A percentile compares a stretch with the other conserved stretches of the same genome.
phyloP scores from a whole-genome alignment of 2,329 filamentous ascomycete genomes.

The Acrodontium crateriforme region DNA sequence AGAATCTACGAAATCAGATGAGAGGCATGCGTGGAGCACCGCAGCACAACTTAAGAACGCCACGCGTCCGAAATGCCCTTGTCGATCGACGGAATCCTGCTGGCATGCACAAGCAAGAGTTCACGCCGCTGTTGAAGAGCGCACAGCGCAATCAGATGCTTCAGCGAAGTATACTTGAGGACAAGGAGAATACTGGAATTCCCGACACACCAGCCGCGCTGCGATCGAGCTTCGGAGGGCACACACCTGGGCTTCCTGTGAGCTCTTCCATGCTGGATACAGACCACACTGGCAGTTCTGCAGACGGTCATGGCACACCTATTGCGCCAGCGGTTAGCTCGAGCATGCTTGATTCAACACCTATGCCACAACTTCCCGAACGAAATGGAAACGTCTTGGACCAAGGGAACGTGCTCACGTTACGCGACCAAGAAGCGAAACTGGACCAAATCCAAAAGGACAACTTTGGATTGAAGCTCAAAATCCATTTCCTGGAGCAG shows the following conservation, averaged over 20 bases:
- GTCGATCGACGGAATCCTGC: conserved; percentile 48
- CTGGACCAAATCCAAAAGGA: conserved; percentile 97
- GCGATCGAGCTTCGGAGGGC: conserved; percentile 43
- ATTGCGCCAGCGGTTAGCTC: conserved; percentile 64
- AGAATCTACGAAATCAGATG: conserved; percentile 57
- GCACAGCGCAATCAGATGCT: conserved; percentile 54
- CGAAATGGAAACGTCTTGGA: conserved; percentile 52
- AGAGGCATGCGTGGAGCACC: conserved; percentile 47
- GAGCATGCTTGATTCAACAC: conserved; percentile 65
- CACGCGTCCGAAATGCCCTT: conserved; percentile 58
- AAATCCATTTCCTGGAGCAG: conserved; percentile 93
- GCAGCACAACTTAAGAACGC: conserved; percentile 38
- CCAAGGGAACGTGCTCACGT: conserved; percentile 77
- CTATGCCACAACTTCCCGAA: conserved; percentile 55
- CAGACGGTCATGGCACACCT: conserved; percentile 50
- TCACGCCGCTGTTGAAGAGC: conserved; percentile 83
- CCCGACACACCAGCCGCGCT: conserved; percentile 53
- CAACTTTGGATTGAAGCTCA: conserved; percentile 92
- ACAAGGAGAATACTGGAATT: conserved; percentile 30
- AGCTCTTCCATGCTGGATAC: conserved; percentile 57
- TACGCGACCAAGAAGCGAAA: conserved; percentile 84
- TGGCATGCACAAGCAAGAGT: conserved; percentile 51
- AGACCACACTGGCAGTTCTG: conserved; percentile 49
- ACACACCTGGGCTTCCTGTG: conserved; percentile 57
- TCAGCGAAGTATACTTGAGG: conserved; percentile 22